Percentiles rank a stretch among this genome's conserved stretches.
Conservation (phyloP, 176 grass and related monocot species). For the Ananas comosus region DNA sequence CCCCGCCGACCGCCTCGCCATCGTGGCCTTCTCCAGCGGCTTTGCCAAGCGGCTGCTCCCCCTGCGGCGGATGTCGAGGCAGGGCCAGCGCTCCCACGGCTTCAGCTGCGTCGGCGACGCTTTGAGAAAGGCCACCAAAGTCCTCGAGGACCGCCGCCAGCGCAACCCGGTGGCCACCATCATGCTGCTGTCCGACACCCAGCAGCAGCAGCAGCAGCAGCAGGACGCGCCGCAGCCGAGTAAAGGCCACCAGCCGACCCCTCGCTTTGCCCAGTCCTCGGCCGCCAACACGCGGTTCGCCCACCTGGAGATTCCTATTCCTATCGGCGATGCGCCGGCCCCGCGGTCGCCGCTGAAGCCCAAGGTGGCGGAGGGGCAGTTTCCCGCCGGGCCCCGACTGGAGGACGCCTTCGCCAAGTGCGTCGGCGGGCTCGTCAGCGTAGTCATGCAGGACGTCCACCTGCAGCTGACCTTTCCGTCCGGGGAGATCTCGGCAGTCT, state of each 20-base stretch:
- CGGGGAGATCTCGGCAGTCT: constrained; percentile 72
- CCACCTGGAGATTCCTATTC: constrained; percentile 90
- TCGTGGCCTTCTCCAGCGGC: constrained; percentile 77
- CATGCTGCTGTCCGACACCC: constrained; percentile 81
- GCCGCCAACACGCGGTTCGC: constrained; percentile 47
- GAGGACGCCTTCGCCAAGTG: constrained; percentile 76
- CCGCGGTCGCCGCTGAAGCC: constrained; percentile 16
- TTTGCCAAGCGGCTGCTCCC: constrained; percentile 74
- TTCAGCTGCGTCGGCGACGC: constrained; percentile 51
- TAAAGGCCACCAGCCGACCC: neutral
- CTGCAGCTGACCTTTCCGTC: constrained; percentile 48
- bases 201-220: constrained; percentile 34
- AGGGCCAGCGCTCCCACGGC: constrained; percentile 53
- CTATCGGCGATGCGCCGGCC: constrained; percentile 26
- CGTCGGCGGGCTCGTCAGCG: constrained; percentile 72
- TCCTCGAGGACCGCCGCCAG: constrained; percentile 76
- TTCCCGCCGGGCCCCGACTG: neutral
- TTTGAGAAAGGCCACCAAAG: constrained; percentile 83
- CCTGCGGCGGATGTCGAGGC: constrained; percentile 67
- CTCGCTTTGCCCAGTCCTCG: constrained; percentile 13
- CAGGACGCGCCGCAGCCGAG: constrained; percentile 1
- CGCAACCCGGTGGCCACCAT: constrained; percentile 85
- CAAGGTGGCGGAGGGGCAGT: neutral
- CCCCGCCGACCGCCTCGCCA: constrained; percentile 60
- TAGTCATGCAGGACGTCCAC: constrained; percentile 84